Evolutionary conservation across 805 yeast species (phyloP), one percentile per base, ranked within the genome.

Genomic region (Yamadazyma nakazawae): DNA sequence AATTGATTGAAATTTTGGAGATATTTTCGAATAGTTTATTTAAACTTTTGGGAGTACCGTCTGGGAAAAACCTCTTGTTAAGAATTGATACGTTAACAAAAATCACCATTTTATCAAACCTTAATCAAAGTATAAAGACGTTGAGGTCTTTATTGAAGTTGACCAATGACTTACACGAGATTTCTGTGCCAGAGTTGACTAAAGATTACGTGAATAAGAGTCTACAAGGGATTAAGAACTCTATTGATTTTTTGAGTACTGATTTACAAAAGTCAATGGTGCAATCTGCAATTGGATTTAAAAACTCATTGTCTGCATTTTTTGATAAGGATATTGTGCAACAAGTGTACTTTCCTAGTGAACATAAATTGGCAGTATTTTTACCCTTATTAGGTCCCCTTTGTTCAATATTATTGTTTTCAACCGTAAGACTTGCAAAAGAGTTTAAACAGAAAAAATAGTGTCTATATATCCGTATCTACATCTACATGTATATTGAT

Each of bases 251-350:
- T 5, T 54, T 54, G 1, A 40, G 45, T 9, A 64, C 67, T 21
- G 54, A 71, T 14, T 76, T 74, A 61, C 47, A 45, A 1, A 28
- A 16, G 2, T 57, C 72, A 9, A 61, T 63, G 38, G 48, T 54
- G 19, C 74, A 76, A 1, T 72, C 79, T 13, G 75, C 84, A 12
- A 55, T 61, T n/a, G 88, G 95, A 0, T 70, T 82, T 37, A 58
- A 67, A 12, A 66, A 75, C 39, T 85, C 97, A 0, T 77, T 82
- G 53, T 72, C 72, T 39, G 97, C 98, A 0, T 92, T 92, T 58
- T 92, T 92, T 63, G 96, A 92, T 55, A 87, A 88, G 56, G 91
- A 85, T 62, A 92, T 94, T 97, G 88, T 94, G 25, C 96, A 89
- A 58, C 97, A 92, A 61, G 88, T 85, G 46, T 90, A 87, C 63